Evolutionary conservation across 1,284 basidiomycete species (phyloP).

Genomic region (Pseudozyma tsukubaensis): DNA sequence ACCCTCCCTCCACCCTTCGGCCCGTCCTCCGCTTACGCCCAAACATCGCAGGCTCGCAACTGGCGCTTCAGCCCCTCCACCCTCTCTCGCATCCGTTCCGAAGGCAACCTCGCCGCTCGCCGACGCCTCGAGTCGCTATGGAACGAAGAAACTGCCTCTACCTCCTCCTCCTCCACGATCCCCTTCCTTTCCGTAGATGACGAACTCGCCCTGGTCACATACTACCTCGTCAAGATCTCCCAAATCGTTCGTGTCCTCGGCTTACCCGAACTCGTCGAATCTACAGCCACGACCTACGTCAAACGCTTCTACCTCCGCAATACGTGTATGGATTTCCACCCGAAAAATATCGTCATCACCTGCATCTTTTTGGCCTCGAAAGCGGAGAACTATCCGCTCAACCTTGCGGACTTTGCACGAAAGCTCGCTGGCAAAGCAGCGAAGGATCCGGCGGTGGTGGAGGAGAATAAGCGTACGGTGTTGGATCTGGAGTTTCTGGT

Average conservation of each 20-base stretch:
- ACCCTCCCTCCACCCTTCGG: slow-evolving; percentile 43
- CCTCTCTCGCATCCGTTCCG: slow-evolving; percentile 26
- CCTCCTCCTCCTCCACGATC: slow-evolving; percentile 41
- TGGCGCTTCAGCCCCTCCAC: slow-evolving; percentile 52
- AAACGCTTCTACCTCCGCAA: slow-evolving; percentile 98
- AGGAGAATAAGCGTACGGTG: slow-evolving; percentile 78
- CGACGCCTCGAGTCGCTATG: slow-evolving; percentile 28
- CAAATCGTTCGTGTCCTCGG: slow-evolving; percentile 86
- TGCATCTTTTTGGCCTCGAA: slow-evolving; percentile 95
- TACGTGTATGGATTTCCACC: slow-evolving; percentile 99
- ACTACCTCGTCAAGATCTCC: slow-evolving; percentile 87
- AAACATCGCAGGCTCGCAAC: slow-evolving; percentile 62
- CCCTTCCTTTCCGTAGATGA: slow-evolving; percentile 83
- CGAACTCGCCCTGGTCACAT: slow-evolving; percentile 86
- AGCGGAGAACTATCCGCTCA: slow-evolving; percentile 91
- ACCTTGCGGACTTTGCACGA: slow-evolving; percentile 81
- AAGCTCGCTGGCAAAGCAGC: slow-evolving; percentile 49
- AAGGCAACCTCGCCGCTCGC: slow-evolving; percentile 29
- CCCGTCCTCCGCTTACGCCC: slow-evolving; percentile 46
- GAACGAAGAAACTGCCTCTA: slow-evolving; percentile 22
- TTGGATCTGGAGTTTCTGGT: slow-evolving; percentile 94
- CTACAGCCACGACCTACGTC: slow-evolving; percentile 88
- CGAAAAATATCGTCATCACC: slow-evolving; percentile 91
- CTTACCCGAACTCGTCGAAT: slow-evolving; percentile 90
- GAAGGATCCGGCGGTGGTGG: slow-evolving; percentile 79